These are phyloP conservation scores for Fusarium secorum DNA, from an alignment of 2,329 filamentous ascomycete genomes.

Conservation along the genomic window DNA sequence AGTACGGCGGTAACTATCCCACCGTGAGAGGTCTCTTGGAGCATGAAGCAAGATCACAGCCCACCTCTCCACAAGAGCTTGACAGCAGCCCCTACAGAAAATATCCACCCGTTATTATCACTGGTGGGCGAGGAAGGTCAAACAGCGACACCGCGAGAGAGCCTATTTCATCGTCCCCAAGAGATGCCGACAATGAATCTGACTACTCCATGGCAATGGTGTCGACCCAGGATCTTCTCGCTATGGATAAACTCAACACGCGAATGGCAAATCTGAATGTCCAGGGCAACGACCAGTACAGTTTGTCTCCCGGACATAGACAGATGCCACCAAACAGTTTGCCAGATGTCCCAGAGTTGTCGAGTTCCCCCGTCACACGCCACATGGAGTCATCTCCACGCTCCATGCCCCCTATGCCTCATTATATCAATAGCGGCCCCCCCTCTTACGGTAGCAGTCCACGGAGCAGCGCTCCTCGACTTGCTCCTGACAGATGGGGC, in stretches of 20 bases:
- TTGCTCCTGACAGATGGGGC: slow-evolving; percentile 66
- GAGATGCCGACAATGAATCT: slow-evolving; percentile 47
- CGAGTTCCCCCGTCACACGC: slow-evolving; percentile 45
- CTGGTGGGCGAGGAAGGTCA: slow-evolving; percentile 47
- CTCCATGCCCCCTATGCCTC: slow-evolving; percentile 48
- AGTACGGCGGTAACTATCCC: slow-evolving; percentile 54
- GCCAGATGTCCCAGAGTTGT: slow-evolving; percentile 41
- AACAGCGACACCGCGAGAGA: slow-evolving; percentile 42
- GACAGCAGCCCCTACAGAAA: slow-evolving; percentile 52
- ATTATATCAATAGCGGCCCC: slow-evolving; percentile 40
- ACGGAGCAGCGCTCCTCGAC: slow-evolving; percentile 43
- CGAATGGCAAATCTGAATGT: slow-evolving; percentile 54
- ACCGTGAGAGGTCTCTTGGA: slow-evolving; percentile 64
- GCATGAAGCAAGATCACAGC: slow-evolving; percentile 47
- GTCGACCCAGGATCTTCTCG: slow-evolving; percentile 62
- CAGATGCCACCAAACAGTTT: slow-evolving; percentile 47
- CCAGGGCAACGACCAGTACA: slow-evolving; percentile 47
- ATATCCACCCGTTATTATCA: slow-evolving; percentile 51
- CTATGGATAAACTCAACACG: slow-evolving; percentile 53
- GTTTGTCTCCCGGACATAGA: slow-evolving; percentile 47
- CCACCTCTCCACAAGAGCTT: slow-evolving; percentile 48
- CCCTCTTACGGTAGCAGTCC: slow-evolving; percentile 49
- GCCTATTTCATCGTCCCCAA: slow-evolving; percentile 50
- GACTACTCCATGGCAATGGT: slow-evolving; percentile 56
- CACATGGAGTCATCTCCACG: slow-evolving; percentile 51